Evolutionary conservation across 371 early-diverging fungal species (phyloP).

Genomic region (Catenaria anguillulae): DNA sequence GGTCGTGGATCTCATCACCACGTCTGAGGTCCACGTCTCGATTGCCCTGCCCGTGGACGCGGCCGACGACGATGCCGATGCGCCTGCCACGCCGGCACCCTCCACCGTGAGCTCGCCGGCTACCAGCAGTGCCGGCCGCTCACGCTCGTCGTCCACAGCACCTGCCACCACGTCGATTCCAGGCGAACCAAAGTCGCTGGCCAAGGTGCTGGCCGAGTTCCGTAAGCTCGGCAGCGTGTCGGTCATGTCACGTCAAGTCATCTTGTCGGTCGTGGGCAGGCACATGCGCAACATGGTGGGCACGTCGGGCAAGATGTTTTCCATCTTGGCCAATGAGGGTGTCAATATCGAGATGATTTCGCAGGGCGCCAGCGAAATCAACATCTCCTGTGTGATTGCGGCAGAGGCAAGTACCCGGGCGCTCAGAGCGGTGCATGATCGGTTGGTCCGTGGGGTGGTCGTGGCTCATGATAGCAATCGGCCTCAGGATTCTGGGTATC

Average conservation of each 20-base stretch:
- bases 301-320: conserved; percentile 84
- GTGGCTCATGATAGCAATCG: neutral
- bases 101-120: neutral
- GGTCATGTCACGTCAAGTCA: conserved; percentile 52
- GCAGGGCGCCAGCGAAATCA: conserved; percentile 93
- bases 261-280: conserved; percentile 86
- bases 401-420: conserved; percentile 53
- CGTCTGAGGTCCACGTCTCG: conserved; percentile 43
- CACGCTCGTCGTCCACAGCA: no score
- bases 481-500: no score
- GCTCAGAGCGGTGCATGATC: conserved; percentile 72
- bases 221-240: neutral
- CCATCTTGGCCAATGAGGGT: conserved; percentile 64
- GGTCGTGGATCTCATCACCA: conserved; percentile 88
- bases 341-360: conserved; percentile 98
- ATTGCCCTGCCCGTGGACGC: neutral
- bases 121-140: no score
- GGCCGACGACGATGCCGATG: neutral
- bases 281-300: conserved; percentile 95
- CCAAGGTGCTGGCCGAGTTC: neutral
- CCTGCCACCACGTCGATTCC: no score
- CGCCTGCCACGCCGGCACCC: no score
- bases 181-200: neutral
- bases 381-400: conserved; percentile 89
- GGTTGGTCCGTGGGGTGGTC: conserved; percentile 1